These are phyloP conservation scores for Jamesozyma lodderae DNA, from an alignment of 805 yeast genomes.

Conservation along the genomic window DNA sequence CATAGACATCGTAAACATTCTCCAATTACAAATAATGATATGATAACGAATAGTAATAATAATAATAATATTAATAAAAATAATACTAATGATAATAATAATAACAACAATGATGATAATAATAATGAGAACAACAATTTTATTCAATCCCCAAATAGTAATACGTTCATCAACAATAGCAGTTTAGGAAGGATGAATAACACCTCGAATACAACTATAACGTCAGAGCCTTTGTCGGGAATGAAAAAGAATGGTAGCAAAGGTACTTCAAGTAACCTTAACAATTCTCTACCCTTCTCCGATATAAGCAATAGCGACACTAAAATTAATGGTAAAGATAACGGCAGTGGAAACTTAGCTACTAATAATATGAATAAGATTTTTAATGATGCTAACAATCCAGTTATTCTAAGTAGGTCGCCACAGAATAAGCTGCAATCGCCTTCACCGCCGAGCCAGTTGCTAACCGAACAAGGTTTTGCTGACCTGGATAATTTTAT, in stretches of 20 bases:
- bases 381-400: neutral
- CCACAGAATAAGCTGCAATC: constrained; percentile 13
- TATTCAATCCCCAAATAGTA: neutral
- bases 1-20: constrained; percentile 12
- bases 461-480: constrained; percentile 20
- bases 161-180: no score
- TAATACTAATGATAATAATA: constrained; percentile 1
- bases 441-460: constrained; percentile 18
- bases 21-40: constrained; percentile 13
- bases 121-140: constrained; percentile 1
- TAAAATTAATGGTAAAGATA: neutral
- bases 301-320: neutral
- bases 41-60: constrained; percentile 8
- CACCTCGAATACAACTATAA: no score
- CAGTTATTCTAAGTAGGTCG: neutral
- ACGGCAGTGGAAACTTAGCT: neutral
- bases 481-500: constrained; percentile 27
- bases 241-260: no score
- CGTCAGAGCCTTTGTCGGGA: no score
- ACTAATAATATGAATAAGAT: neutral
- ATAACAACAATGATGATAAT: neutral
- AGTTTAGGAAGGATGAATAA: no score
- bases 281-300: no score
- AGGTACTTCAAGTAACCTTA: no score
- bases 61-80: neutral